phyloP scores from a whole-genome alignment of 345 rosid species.

The Corchorus olitorius region DNA sequence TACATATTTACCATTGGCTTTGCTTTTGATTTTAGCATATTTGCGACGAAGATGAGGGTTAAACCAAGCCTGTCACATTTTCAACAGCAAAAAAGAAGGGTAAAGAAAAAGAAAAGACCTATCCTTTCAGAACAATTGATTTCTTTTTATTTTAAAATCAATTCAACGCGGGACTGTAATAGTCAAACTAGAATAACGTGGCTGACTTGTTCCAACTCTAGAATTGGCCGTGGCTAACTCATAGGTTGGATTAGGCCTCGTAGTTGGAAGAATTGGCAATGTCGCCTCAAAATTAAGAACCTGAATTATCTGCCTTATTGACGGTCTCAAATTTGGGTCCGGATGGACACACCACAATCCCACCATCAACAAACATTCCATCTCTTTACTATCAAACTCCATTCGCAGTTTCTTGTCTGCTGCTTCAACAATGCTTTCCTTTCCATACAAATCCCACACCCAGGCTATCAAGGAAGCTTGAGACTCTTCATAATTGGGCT shows the following conservation, averaged over 20 bases:
- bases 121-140: no score
- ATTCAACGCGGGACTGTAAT: not conserved
- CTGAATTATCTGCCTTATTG: slow-evolving; percentile 27
- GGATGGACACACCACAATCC: slow-evolving; percentile 33
- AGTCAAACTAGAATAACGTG: not conserved
- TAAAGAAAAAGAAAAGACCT: no score
- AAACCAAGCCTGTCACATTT: no score
- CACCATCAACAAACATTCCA: slow-evolving; percentile 20
- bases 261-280: slow-evolving; percentile 15
- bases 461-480: slow-evolving; percentile 6
- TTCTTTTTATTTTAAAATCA: not conserved
- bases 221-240: not conserved
- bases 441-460: slow-evolving; percentile 31
- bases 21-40: no score
- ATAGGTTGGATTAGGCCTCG: not conserved
- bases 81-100: no score
- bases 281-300: slow-evolving; percentile 20
- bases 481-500: not conserved
- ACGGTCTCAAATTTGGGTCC: slow-evolving; percentile 19
- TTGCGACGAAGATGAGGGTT: no score
- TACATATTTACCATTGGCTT: no score
- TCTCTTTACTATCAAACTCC: slow-evolving; percentile 20
- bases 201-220: not conserved
- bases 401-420: slow-evolving; percentile 1
- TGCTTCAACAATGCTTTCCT: not conserved